These are phyloP conservation scores for Tetrahymena malaccensis DNA, from an alignment of 73 alveolate genomes.

Conservation along the genomic window DNA sequence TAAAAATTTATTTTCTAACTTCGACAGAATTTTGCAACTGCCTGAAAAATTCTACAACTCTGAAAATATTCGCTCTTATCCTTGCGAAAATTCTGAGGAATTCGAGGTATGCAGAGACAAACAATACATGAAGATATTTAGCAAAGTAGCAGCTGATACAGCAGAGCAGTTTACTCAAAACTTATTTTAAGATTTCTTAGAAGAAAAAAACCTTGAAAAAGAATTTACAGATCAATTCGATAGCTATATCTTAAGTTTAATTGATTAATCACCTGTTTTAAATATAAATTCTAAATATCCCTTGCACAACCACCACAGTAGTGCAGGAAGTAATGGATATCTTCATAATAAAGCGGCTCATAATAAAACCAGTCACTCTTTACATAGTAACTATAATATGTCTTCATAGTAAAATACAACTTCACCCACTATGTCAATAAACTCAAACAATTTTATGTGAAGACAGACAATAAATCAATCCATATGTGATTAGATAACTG, in stretches of 20 bases:
- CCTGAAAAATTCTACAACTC: conserved; percentile 41
- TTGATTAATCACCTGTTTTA: neutral
- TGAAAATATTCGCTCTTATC: neutral
- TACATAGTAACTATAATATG: neutral
- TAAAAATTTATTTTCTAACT: conserved; percentile 71
- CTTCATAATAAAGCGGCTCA: neutral
- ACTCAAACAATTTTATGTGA: neutral
- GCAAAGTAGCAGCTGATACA: conserved; percentile 1
- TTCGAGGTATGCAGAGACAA: conserved; percentile 4
- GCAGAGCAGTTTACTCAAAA: neutral
- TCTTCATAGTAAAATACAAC: neutral
- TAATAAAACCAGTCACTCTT: neutral
- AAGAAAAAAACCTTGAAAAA: neutral
- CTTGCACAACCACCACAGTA: neutral
- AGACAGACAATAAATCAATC: neutral
- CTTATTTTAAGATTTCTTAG: neutral
- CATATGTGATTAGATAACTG: neutral
- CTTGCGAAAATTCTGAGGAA: neutral
- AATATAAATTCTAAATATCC: neutral
- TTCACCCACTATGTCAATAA: neutral
- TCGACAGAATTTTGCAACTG: conserved; percentile 75
- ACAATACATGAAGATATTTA: neutral
- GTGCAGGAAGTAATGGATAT: neutral
- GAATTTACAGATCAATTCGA: neutral
- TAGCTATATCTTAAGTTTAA: neutral